phyloP scores from a whole-genome alignment of 2,329 filamentous ascomycete genomes.

The Fusarium hainanense region DNA sequence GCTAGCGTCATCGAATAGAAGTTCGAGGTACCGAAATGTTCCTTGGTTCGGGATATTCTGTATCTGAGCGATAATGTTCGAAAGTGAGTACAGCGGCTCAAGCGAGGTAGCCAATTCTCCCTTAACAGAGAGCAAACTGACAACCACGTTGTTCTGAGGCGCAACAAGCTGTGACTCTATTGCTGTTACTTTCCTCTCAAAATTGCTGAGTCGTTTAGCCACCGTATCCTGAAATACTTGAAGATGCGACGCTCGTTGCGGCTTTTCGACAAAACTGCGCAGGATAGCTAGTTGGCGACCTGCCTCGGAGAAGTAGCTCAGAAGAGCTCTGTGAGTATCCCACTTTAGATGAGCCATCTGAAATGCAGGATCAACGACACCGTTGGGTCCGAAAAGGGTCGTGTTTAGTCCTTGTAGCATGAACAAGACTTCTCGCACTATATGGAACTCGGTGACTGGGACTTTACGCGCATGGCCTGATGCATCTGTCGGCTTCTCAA shows the following conservation, averaged over 20 bases:
- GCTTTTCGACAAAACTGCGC: conserved; percentile 56
- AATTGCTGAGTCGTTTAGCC: conserved; percentile 63
- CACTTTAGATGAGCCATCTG: conserved; percentile 62
- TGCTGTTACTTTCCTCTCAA: conserved; percentile 68
- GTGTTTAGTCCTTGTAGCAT: conserved; percentile 86
- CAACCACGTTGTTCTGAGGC: conserved; percentile 62
- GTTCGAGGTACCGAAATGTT: conserved; percentile 81
- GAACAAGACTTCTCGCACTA: conserved; percentile 81
- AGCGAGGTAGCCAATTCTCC: conserved; percentile 66
- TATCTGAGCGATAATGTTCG: conserved; percentile 69
- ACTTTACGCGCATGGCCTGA: conserved; percentile 53
- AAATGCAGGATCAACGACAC: conserved; percentile 54
- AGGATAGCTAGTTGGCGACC: conserved; percentile 59
- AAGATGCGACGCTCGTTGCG: conserved; percentile 67
- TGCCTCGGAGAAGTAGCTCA: conserved; percentile 59
- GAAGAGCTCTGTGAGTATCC: conserved; percentile 62
- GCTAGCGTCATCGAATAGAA: conserved; percentile 77
- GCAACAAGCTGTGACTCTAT: conserved; percentile 71
- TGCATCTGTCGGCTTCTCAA: conserved; percentile 48
- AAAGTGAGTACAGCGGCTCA: conserved; percentile 68
- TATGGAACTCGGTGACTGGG: conserved; percentile 75
- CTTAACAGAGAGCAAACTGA: conserved; percentile 75
- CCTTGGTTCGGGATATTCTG: conserved; percentile 60
- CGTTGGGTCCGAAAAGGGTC: conserved; percentile 69
- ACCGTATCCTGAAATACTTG: conserved; percentile 78